Evolutionary conservation across 176 grass and related monocot genomes (phyloP).

Genomic region (sorghum (Sorghum bicolor)): DNA sequence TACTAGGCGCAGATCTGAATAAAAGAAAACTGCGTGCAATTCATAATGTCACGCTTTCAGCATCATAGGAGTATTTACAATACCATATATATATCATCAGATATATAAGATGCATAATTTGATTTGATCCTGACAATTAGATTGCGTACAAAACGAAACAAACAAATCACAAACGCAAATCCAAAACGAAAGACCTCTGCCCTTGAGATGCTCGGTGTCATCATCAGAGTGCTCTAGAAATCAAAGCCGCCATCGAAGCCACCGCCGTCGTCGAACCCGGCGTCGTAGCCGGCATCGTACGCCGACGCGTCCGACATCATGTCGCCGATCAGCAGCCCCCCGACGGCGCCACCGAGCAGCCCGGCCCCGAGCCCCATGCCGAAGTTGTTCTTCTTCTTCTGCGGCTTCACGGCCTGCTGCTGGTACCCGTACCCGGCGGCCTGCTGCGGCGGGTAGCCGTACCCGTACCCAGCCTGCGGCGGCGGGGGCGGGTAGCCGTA

Average conservation of each 20-base stretch:
- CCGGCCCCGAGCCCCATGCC: conserved; percentile 68
- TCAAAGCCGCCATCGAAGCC: conserved; percentile 70
- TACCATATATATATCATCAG: background rate
- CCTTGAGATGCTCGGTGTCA: too few species aligned
- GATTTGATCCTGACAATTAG: background rate
- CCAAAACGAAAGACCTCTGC: background rate
- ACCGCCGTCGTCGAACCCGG: conserved; percentile 54
- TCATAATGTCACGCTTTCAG: background rate
- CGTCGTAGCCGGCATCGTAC: conserved; percentile 54
- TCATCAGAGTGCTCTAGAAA: conserved; percentile 36
- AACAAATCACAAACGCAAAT: background rate
- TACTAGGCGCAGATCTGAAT: background rate
- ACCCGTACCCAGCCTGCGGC: conserved; percentile 42
- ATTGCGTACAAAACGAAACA: background rate
- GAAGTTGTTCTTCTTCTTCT: conserved; percentile 56
- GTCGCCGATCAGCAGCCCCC: conserved; percentile 69
- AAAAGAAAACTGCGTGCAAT: background rate
- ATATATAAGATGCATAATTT: background rate
- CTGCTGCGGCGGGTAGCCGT: conserved; percentile 63
- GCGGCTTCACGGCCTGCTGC: conserved; percentile 47
- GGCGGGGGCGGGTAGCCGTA: conserved; percentile 54
- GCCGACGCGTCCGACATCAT: conserved; percentile 35
- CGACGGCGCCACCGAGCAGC: conserved; percentile 62
- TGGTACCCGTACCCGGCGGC: conserved; percentile 53
- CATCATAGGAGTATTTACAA: conserved; percentile 34